phyloP scores from a whole-genome alignment of 2,329 filamentous ascomycete genomes.

The Colletotrichum orbiculare region DNA sequence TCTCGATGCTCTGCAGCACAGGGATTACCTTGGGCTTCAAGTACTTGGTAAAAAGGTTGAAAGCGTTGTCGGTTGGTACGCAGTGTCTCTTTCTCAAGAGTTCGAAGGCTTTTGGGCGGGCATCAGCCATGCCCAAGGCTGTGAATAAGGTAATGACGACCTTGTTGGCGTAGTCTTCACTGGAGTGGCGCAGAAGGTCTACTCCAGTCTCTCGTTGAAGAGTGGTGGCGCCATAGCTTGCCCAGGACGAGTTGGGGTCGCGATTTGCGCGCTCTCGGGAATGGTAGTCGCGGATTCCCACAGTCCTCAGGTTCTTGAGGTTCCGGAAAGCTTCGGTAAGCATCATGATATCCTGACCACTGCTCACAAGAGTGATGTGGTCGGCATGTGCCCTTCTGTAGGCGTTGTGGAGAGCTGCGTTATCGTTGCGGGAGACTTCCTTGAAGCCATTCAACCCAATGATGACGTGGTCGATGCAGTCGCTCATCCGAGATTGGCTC shows the following conservation, averaged over 20 bases:
- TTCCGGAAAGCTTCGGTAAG: slow-evolving; percentile 66
- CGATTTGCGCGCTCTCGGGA: slow-evolving; percentile 56
- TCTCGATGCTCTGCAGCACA: slow-evolving; percentile 58
- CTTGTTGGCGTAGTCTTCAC: slow-evolving; percentile 42
- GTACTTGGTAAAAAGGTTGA: slow-evolving; percentile 55
- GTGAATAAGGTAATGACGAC: slow-evolving; percentile 54
- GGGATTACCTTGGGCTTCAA: slow-evolving; percentile 49
- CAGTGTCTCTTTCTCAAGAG: slow-evolving; percentile 52
- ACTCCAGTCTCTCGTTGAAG: slow-evolving; percentile 49
- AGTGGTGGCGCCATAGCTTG: slow-evolving; percentile 63
- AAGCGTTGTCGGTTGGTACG: slow-evolving; percentile 54
- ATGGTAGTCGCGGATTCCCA: slow-evolving; percentile 71
- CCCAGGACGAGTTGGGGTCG: slow-evolving; percentile 61
- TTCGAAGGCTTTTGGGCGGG: slow-evolving; percentile 57
- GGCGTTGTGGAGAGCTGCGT: slow-evolving; percentile 26
- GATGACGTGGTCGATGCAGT: slow-evolving; percentile 58
- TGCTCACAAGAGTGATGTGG: slow-evolving; percentile 48
- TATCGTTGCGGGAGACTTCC: slow-evolving; percentile 24
- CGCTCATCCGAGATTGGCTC: slow-evolving; percentile 56
- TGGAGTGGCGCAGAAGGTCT: slow-evolving; percentile 24
- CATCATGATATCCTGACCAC: slow-evolving; percentile 63
- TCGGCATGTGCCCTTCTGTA: slow-evolving; percentile 39
- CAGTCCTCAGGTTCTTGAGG: slow-evolving; percentile 63
- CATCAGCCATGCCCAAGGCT: slow-evolving; percentile 54
- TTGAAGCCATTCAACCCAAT: slow-evolving; percentile 55